Percentiles rank a stretch among this genome's conserved stretches.
These are phyloP conservation scores for Solanum etuberosum DNA, from an alignment of 257 asterid genomes.

Conservation along the genomic window DNA sequence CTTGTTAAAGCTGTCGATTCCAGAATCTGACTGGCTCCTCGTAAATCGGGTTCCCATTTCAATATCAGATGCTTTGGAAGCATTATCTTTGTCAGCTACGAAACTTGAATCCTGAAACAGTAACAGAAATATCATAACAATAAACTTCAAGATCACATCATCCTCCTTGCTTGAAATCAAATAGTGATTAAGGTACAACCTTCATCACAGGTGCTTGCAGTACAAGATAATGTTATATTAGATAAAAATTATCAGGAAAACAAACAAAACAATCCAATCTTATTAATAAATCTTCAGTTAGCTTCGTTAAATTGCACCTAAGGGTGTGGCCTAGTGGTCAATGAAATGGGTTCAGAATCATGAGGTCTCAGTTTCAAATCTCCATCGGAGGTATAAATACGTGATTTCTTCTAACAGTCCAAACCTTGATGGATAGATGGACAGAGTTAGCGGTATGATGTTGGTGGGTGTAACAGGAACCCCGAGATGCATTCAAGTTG, in stretches of 20 bases:
- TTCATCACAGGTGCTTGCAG: background rate
- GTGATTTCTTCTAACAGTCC: background rate
- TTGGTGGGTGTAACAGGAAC: background rate
- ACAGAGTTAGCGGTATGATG: background rate
- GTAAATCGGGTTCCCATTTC: constrained; percentile 58
- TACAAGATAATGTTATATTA: background rate
- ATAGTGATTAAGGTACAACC: background rate
- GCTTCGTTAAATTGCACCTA: background rate
- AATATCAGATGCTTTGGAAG: constrained; percentile 39
- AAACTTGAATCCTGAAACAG: constrained; percentile 50
- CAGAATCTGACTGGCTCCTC: constrained; percentile 60
- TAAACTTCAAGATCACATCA: background rate
- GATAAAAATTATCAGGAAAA: background rate
- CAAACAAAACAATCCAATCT: background rate
- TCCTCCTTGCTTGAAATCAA: background rate
- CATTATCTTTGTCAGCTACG: constrained; percentile 27
- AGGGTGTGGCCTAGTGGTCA: background rate
- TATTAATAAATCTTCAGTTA: background rate
- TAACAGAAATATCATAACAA: background rate
- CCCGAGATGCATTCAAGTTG: background rate
- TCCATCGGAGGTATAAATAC: background rate
- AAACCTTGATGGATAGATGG: background rate
- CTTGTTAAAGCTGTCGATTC: constrained; percentile 61
- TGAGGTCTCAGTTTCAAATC: background rate
- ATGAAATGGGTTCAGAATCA: background rate